A percentile compares a stretch with the other conserved stretches of the same genome.
These are phyloP conservation scores for Penicillium manginii DNA, from an alignment of 495 filamentous ascomycete genomes.

Conservation along the genomic window DNA sequence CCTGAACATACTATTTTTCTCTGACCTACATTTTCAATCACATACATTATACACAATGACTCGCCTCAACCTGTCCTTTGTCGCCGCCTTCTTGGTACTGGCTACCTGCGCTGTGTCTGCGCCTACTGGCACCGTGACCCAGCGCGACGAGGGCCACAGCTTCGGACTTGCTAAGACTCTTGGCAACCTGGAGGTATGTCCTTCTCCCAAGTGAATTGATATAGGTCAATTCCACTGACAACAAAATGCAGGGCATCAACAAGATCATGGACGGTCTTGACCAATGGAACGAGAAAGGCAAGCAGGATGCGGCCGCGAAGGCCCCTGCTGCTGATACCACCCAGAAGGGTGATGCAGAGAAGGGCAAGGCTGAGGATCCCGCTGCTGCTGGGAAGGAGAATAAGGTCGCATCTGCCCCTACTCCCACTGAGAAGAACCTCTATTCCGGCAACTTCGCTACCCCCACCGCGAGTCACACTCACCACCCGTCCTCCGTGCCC, in stretches of 20 bases:
- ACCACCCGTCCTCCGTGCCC: constrained; percentile 28
- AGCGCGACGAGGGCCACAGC: constrained; percentile 20
- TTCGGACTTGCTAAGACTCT: constrained; percentile 21
- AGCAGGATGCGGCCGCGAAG: constrained; percentile 18
- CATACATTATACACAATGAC: constrained; percentile 26
- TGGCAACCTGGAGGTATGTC: constrained; percentile 25
- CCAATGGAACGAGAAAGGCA: constrained; percentile 17
- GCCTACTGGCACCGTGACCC: constrained; percentile 27
- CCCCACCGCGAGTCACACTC: constrained; percentile 25
- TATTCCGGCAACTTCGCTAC: constrained; percentile 31
- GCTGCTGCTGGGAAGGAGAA: constrained; percentile 12
- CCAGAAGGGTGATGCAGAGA: constrained; percentile 11
- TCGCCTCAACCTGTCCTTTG: background rate
- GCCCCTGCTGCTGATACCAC: constrained; percentile 1
- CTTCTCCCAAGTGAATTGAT: background rate
- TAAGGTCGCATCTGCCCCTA: constrained; percentile 8
- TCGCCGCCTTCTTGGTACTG: constrained; percentile 21
- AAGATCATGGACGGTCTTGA: constrained; percentile 24
- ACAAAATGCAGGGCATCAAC: constrained; percentile 18
- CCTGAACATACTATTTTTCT: constrained; percentile 19
- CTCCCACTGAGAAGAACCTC: constrained; percentile 22
- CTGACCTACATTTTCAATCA: constrained; percentile 13
- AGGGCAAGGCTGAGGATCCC: constrained; percentile 11
- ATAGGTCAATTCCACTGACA: constrained; percentile 2
- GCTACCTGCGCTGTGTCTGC: constrained; percentile 35